A percentile compares a stretch with the other conserved stretches of the same genome.
phyloP scores from a whole-genome alignment of 2,329 filamentous ascomycete genomes.

The Penicillium nordicum region DNA sequence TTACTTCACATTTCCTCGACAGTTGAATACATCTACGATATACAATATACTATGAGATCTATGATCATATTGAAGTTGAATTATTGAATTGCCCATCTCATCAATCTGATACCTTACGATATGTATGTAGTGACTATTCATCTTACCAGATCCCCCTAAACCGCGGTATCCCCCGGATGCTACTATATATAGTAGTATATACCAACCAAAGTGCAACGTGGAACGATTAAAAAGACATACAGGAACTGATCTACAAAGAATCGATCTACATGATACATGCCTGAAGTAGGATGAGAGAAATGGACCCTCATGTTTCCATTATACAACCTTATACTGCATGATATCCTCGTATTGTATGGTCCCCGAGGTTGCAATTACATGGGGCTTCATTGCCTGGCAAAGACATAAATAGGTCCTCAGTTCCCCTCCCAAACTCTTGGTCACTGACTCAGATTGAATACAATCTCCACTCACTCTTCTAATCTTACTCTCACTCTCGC shows the following conservation, averaged over 20 bases:
- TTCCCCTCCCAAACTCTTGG: neutral
- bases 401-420: neutral
- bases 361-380: neutral
- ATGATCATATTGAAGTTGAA: neutral
- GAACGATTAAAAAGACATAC: neutral
- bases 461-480: neutral
- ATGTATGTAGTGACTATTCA: no score
- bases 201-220: neutral
- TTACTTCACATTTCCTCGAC: neutral
- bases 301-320: neutral
- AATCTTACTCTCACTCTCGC: neutral
- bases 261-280: neutral
- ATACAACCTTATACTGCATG: neutral
- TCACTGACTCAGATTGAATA: neutral
- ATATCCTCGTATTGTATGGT: neutral
- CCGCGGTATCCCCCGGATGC: neutral
- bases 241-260: neutral
- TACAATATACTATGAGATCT: neutral
- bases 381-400: neutral
- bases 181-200: no score
- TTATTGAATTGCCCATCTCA: neutral
- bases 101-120: neutral
- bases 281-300: neutral
- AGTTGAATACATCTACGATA: neutral
- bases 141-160: neutral